phyloP scores from a whole-genome alignment of 2,329 filamentous ascomycete genomes.

The Cytospora mali region DNA sequence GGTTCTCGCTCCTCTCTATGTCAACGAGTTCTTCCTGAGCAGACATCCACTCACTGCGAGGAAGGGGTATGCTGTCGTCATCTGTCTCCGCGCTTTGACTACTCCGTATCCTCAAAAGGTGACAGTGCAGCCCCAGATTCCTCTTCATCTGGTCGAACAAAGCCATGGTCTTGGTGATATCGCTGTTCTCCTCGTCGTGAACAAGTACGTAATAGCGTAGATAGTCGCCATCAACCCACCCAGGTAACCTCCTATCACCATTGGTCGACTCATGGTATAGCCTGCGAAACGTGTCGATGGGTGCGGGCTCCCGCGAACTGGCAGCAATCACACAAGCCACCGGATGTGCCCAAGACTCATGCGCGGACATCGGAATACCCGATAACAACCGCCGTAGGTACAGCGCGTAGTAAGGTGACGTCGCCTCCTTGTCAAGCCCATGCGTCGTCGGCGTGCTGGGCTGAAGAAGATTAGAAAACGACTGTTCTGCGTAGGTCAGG shows the following conservation, averaged over 20 bases:
- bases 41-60: constrained; percentile 85
- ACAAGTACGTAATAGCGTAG: constrained; percentile 94
- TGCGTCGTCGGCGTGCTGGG: constrained; percentile 44
- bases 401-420: constrained; percentile 81
- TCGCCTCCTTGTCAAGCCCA: constrained; percentile 50
- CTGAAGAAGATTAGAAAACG: constrained; percentile 44
- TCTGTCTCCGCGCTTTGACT: constrained; percentile 85
- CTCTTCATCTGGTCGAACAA: constrained; percentile 99
- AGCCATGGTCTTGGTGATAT: constrained; percentile 85
- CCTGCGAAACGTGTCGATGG: constrained; percentile 83
- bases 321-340: constrained; percentile 95
- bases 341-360: constrained; percentile 93
- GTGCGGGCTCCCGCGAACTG: constrained; percentile 80
- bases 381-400: constrained; percentile 85
- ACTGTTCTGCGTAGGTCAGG: constrained; percentile 72
- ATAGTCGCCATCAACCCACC: constrained; percentile 90
- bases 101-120: constrained; percentile 83
- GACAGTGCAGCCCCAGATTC: constrained; percentile 95
- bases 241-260: constrained; percentile 72
- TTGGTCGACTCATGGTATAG: constrained; percentile 85
- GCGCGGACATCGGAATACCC: constrained; percentile 73
- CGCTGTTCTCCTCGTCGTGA: constrained; percentile 93
- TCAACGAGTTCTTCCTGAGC: constrained; percentile 81
- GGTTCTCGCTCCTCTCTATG: constrained; percentile 67
- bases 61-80: constrained; percentile 83